Evolutionary conservation across 805 yeast species (phyloP).

Genomic region (Myxozyma vanderwaltii): DNA sequence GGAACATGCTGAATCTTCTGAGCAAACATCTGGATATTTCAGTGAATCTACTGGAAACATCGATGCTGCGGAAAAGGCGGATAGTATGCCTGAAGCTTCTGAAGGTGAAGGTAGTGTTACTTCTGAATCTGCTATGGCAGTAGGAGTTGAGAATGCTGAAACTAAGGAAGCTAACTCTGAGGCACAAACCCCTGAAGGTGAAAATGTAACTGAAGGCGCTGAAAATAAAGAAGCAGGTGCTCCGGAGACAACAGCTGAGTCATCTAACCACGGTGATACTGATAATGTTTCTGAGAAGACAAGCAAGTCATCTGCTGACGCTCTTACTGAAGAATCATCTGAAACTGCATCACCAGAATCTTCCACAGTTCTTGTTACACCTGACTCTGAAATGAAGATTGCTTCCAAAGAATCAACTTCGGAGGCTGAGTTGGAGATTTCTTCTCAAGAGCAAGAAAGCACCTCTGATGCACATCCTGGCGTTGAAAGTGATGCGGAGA

Average conservation of each 20-base stretch:
- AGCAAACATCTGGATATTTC: background rate
- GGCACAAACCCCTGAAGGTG: background rate
- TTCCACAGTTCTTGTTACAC: too few relatives aligned
- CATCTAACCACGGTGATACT: background rate
- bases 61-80: background rate
- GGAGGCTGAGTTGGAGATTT: background rate
- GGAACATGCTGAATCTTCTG: background rate
- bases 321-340: background rate
- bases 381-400: too few relatives aligned
- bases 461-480: conserved; percentile 5
- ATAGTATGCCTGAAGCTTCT: background rate
- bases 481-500: conserved; percentile 7
- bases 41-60: background rate
- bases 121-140: too few relatives aligned
- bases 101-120: background rate
- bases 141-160: background rate
- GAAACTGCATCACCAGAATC: background rate
- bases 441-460: background rate
- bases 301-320: background rate
- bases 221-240: background rate
- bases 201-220: background rate
- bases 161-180: background rate
- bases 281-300: too few relatives aligned
- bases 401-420: background rate
- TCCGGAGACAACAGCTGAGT: background rate